Evolutionary conservation across 306 rosid species (phyloP), one percentile per base, ranked within the genome.

Genomic region (Cicer yamashitae): DNA sequence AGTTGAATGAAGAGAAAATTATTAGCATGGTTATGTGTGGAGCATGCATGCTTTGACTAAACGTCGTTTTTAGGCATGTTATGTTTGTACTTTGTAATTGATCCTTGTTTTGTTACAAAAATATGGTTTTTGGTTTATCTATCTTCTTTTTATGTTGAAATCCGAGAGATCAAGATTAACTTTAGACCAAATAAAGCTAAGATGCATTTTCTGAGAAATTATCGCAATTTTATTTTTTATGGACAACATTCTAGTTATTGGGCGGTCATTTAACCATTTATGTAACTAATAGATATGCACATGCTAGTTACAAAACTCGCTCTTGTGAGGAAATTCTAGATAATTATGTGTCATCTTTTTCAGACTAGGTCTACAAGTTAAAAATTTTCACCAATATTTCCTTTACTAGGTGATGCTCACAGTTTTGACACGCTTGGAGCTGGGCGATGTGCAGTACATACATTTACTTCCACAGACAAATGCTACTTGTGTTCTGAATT

Each of bases 371-470:
- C 73, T 78, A 20, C 83, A 43, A 10, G 6, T 62, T 69, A 66
- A 70, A 47, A 67, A 40, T 18, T 37, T 51, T 71, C 74, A 61
- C 74, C 76, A 51, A 68, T 65, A 18, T 51, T 67, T 82, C 50
- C 70, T 80, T 67, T 77, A 45, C 77, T 88, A 94, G 98, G 98
- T 91, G 81, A 88, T 94, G 86, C 89, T 90, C 81, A 94, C 98
- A 18, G 76, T 94, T 85, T 75, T 94, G 78, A 94, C 98, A 17
- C 91, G 88, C 89, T 90, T 94, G 91, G 98, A 94, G 80, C 81
- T 91, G 91, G 94, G 96, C 52, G 86, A 88, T 79, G 87, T 86
- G 77, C 94, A 85, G 74, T 90, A 86, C 87, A 71, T 94, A 86
- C 88, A 82, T 62, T 74, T 94, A 77, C 93, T 86, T 79, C 91